phyloP scores from a whole-genome alignment of 352 stramenopile species.

The Blastocystis sp. region DNA sequence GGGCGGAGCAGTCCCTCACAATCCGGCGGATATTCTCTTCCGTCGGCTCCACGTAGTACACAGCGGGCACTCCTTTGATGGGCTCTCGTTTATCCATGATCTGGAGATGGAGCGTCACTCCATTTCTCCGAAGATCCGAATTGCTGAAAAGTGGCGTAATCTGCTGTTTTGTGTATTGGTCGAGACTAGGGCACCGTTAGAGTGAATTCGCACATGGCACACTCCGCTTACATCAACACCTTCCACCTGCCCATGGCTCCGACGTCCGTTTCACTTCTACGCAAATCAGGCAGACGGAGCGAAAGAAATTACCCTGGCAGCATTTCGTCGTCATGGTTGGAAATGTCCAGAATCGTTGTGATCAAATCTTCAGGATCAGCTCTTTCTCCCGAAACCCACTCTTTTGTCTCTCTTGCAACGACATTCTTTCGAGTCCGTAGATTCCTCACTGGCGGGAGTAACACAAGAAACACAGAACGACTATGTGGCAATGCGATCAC shows the following conservation, averaged over 20 bases:
- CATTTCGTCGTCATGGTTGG: slow-evolving; percentile 51
- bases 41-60: slow-evolving; percentile 94
- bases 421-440: slow-evolving; percentile 19
- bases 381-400: not conserved
- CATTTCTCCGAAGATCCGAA: slow-evolving; percentile 88
- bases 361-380: slow-evolving; percentile 41
- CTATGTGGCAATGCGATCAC: not conserved
- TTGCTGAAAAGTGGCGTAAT: slow-evolving; percentile 97
- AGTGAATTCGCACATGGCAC: not conserved
- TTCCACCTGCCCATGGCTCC: slow-evolving; percentile 53
- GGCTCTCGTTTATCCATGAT: slow-evolving; percentile 84
- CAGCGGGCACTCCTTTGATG: slow-evolving; percentile 91
- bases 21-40: slow-evolving; percentile 88
- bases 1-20: slow-evolving; percentile 83
- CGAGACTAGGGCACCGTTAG: slow-evolving; percentile 14
- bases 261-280: slow-evolving; percentile 32
- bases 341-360: slow-evolving; percentile 56
- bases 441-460: not conserved
- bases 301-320: slow-evolving; percentile 19
- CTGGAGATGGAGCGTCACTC: slow-evolving; percentile 93
- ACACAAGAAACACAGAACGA: slow-evolving; percentile 5
- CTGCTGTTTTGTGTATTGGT: slow-evolving; percentile 63
- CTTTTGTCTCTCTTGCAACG: slow-evolving; percentile 63
- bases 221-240: slow-evolving; percentile 28
- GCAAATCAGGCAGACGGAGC: not conserved